A percentile compares a stretch with the other conserved stretches of the same genome.
Conservation (phyloP, 2,329 filamentous ascomycete species). For the Colletotrichum horii region DNA sequence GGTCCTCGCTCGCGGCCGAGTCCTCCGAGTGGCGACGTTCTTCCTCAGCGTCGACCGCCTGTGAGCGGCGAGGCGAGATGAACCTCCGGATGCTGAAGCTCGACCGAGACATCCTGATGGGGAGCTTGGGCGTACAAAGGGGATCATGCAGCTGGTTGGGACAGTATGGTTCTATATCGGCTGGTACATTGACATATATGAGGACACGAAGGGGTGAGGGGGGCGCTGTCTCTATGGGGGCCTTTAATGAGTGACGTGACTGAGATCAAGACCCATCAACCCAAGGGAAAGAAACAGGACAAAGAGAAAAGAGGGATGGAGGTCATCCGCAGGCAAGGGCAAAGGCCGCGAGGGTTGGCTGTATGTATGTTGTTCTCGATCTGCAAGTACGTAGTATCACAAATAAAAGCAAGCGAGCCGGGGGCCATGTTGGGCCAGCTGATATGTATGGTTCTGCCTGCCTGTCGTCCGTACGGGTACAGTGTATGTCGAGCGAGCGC, state of each 20-base stretch:
- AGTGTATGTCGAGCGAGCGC: not conserved
- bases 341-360: not conserved
- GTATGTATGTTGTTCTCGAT: slow-evolving; percentile 17
- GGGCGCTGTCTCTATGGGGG: not conserved
- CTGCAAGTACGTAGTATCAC: slow-evolving; percentile 3
- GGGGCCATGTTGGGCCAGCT: slow-evolving; percentile 8
- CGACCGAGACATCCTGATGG: slow-evolving; percentile 45
- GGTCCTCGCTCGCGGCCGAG: slow-evolving; percentile 15
- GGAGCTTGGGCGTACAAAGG: not conserved
- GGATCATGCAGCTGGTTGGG: slow-evolving; percentile 23
- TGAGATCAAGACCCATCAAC: not conserved
- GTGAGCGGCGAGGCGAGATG: slow-evolving; percentile 37
- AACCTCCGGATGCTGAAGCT: slow-evolving; percentile 49
- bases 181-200: slow-evolving; percentile 28
- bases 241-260: not conserved
- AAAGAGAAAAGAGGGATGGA: slow-evolving; percentile 4
- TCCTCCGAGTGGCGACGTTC: slow-evolving; percentile 6
- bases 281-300: not conserved
- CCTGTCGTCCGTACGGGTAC: not conserved
- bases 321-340: not conserved
- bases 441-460: not conserved
- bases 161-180: not conserved
- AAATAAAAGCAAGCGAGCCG: slow-evolving; percentile 20
- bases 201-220: slow-evolving; percentile 5
- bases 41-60: not conserved